Conservation (phyloP, 2,329 filamentous ascomycete genomes). For the Aspergillus ochraceus region DNA sequence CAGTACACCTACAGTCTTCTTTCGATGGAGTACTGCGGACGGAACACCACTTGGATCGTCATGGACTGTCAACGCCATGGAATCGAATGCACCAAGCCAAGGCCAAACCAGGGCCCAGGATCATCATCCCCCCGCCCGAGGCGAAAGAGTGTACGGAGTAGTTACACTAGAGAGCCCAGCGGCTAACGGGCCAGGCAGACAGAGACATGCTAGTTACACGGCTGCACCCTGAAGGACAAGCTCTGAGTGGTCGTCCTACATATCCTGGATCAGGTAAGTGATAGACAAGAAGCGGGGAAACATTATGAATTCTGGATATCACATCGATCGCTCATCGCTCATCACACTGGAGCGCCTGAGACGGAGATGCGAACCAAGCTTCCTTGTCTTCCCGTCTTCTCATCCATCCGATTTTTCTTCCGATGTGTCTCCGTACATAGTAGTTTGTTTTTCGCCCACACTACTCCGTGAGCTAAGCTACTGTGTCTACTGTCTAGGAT, state of each 20-base stretch:
- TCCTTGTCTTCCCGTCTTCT: background rate
- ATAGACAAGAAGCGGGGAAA: background rate
- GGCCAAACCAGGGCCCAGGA: background rate
- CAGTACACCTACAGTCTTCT: too few relatives aligned
- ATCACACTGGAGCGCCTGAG: background rate
- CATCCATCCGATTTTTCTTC: background rate
- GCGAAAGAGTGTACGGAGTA: too few relatives aligned
- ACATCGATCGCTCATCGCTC: too few relatives aligned
- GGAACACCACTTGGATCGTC: background rate
- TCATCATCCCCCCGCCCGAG: background rate
- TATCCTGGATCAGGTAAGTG: background rate
- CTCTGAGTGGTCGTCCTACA: background rate
- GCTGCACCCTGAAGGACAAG: background rate
- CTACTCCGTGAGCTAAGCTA: too few relatives aligned
- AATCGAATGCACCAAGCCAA: background rate
- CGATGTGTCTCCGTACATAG: background rate
- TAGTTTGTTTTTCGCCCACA: too few relatives aligned
- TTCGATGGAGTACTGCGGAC: too few relatives aligned
- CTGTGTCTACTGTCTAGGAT: background rate
- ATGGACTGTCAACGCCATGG: background rate
- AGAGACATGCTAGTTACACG: too few relatives aligned
- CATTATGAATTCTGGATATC: background rate
- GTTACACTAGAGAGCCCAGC: too few relatives aligned
- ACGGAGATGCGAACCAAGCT: too few relatives aligned
- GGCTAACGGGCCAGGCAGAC: background rate